Evolutionary conservation across 2,329 filamentous ascomycete genomes (phyloP), one percentile per base, ranked within the genome.

Genomic region (Diaporthe eres): DNA sequence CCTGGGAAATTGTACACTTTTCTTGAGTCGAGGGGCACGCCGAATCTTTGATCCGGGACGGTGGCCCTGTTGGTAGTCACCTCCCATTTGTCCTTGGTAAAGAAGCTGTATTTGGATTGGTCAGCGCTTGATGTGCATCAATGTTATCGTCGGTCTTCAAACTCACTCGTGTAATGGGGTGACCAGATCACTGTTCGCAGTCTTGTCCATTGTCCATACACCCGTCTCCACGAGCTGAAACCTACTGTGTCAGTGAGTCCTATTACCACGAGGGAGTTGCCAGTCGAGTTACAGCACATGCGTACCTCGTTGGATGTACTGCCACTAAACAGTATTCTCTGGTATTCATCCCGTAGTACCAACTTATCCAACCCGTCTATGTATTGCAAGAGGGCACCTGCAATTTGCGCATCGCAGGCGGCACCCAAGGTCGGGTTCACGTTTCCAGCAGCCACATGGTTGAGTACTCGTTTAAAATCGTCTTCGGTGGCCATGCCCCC

Each of bases 131-230:
- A 8, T 2, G 13, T 22, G 42, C 5, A 8, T 4, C 6, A 6
- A 17, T 37, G 6, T 60, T 8, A 19, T 12, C 9, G 13, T 17
- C 25, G 10, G 10, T 13, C 8, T 19, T 9, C 12, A 15, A 3
- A 58, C 70, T 71, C 51, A 71, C 75, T 77, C 75, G 42, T 77
- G 75, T 25, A 75, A 19, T 31, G 75, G 75, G 25, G 47, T 71
- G 28, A 22, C 39, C 13, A 77, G 28, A 44, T 77, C 75, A 61
- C 31, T 53, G 9, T 34, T n/a, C 2, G 74, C 75, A n/a, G 63
- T 47, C 19, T 47, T 57, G n/a, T 47, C 70, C n/a, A 73, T 17
- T 9, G 63, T 75, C 75, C 73, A 77, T 12, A 63, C 47, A 25
- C 60, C 39, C 5, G 44, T 28, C 8, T 74, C 49, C 4, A 76